These are phyloP conservation scores for Polyporus arcularius DNA, from an alignment of 768 basidiomycete genomes.

Conservation along the genomic window DNA sequence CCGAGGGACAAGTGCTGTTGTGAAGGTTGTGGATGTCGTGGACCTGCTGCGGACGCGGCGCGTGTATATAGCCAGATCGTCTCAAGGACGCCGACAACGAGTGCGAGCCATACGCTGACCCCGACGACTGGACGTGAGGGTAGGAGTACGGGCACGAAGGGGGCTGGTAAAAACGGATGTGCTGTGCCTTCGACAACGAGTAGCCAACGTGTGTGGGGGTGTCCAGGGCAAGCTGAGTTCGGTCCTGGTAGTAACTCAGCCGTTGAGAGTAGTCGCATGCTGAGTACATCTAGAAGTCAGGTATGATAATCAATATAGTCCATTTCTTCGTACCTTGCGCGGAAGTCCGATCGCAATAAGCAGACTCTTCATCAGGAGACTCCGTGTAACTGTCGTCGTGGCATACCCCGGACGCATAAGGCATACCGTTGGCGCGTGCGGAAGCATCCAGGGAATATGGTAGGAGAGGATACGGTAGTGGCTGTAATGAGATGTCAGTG, in stretches of 20 bases:
- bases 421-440: background rate
- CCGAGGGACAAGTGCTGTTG: slow-evolving; percentile 4
- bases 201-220: background rate
- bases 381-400: slow-evolving; percentile 13
- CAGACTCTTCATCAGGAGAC: slow-evolving; percentile 9
- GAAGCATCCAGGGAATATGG: background rate
- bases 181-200: background rate
- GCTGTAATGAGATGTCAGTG: background rate
- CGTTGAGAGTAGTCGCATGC: slow-evolving; percentile 1
- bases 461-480: too few relatives aligned
- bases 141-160: slow-evolving; percentile 14
- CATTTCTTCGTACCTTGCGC: slow-evolving; percentile 4
- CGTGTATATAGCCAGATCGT: slow-evolving; percentile 13
- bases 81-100: background rate
- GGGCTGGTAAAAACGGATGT: slow-evolving; percentile 9
- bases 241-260: background rate
- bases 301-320: background rate
- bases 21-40: slow-evolving; percentile 11
- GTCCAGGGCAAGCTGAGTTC: slow-evolving; percentile 3
- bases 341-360: slow-evolving; percentile 1
- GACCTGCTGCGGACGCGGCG: slow-evolving; percentile 17
- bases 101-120: slow-evolving; percentile 5
- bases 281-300: background rate
- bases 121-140: slow-evolving; percentile 8
- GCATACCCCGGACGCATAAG: background rate